Percentiles rank a stretch among this genome's conserved stretches.
These are phyloP conservation scores for Eucalyptus sp. DNA, from an alignment of 345 rosid genomes.

Conservation along the genomic window DNA sequence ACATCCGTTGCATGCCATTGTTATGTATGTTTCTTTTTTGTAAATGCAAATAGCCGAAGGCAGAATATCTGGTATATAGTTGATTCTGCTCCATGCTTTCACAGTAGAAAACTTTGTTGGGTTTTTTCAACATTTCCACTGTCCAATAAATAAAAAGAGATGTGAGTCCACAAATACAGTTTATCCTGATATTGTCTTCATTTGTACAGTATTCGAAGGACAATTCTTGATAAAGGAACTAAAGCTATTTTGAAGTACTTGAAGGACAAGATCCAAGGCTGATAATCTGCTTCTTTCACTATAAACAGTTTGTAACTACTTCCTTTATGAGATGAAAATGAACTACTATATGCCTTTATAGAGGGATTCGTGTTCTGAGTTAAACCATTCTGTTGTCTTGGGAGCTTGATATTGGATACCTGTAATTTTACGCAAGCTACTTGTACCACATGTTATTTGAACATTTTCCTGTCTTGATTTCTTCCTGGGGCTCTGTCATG, in stretches of 20 bases:
- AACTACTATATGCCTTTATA: background rate
- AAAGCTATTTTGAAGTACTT: conserved; percentile 72
- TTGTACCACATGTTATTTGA: background rate
- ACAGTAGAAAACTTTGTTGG: background rate
- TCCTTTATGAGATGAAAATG: background rate
- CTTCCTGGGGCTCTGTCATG: background rate
- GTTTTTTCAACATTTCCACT: background rate
- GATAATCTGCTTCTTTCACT: background rate
- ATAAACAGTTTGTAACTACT: background rate
- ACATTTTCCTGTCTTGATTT: background rate
- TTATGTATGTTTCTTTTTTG: background rate
- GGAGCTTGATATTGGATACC: background rate
- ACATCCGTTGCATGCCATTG: background rate
- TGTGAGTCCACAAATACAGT: background rate
- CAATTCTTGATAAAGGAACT: conserved; percentile 74
- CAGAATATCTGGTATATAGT: background rate
- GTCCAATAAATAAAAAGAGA: background rate
- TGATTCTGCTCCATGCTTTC: background rate
- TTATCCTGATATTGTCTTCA: background rate
- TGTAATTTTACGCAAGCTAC: background rate
- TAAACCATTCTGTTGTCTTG: background rate
- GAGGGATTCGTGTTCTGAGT: background rate
- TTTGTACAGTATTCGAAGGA: conserved; percentile 67
- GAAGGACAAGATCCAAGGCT: conserved; percentile 64
- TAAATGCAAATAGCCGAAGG: background rate